Evolutionary conservation across 177 flowering plant genomes (phyloP).

Genomic region (Vitis hybrid): DNA sequence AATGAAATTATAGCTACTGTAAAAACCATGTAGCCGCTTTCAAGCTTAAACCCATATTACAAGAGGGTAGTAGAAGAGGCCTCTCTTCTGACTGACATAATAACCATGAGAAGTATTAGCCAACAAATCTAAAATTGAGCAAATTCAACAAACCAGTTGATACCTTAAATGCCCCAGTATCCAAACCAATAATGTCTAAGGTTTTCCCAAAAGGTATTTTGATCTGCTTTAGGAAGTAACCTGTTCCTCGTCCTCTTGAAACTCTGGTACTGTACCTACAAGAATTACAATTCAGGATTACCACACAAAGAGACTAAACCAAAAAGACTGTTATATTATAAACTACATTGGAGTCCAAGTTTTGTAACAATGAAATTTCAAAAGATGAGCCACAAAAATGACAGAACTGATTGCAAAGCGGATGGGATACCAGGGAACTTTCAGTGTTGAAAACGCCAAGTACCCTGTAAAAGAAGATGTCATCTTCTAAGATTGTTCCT

Average conservation of each 20-base stretch:
- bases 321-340: not conserved
- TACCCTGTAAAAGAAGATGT: too few species aligned
- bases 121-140: not conserved
- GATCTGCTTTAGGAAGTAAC: conserved; percentile 40
- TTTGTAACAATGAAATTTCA: not conserved
- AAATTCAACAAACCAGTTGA: conserved; percentile 4
- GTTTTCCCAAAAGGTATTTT: conserved; percentile 29
- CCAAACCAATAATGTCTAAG: conserved; percentile 46
- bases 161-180: conserved; percentile 47
- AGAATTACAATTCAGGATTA: conserved; percentile 11
- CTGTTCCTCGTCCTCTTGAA: conserved; percentile 22
- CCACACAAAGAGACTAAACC: not conserved
- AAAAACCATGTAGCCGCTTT: not conserved
- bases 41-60: not conserved
- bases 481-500: too few species aligned
- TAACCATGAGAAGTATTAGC: not conserved
- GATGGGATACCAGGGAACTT: conserved; percentile 54
- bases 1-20: too few species aligned
- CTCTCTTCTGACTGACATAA: not conserved
- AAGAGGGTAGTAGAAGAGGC: not conserved
- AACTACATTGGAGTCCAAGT: not conserved
- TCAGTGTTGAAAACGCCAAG: conserved; percentile 28
- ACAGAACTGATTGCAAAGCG: conserved; percentile 4
- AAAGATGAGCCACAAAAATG: conserved; percentile 1
- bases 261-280: conserved; percentile 56